These are phyloP conservation scores for Sechiopsis laciniata DNA, from an alignment of 306 rosid species.

Conservation along the genomic window DNA sequence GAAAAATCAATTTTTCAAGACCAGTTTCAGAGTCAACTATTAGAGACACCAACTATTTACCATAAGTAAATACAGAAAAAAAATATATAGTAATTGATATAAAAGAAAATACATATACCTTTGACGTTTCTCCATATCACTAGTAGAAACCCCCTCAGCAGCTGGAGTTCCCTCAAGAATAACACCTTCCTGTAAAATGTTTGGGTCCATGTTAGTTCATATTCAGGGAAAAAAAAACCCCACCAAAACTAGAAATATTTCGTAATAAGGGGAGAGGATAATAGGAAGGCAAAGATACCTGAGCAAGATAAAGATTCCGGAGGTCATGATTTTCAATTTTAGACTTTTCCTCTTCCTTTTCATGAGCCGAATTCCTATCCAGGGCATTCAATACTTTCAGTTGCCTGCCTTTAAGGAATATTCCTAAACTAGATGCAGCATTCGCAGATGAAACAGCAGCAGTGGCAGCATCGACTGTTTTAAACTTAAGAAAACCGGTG, in stretches of 20 bases:
- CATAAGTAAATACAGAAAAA: neutral
- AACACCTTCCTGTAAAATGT: slow-evolving; percentile 65
- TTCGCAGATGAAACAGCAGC: slow-evolving; percentile 67
- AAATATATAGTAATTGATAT: neutral
- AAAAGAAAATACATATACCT: slow-evolving; percentile 41
- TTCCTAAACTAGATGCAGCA: slow-evolving; percentile 58
- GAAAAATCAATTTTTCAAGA: neutral
- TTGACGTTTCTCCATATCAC: slow-evolving; percentile 76
- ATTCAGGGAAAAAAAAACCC: neutral
- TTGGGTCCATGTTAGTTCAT: neutral
- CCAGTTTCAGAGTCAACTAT: neutral
- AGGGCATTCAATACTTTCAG: slow-evolving; percentile 72
- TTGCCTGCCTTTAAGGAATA: slow-evolving; percentile 72
- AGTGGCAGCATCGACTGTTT: slow-evolving; percentile 58
- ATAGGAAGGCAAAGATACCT: slow-evolving; percentile 38
- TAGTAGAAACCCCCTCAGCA: slow-evolving; percentile 84
- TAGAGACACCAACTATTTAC: neutral
- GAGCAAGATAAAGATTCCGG: slow-evolving; percentile 77
- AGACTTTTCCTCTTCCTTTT: slow-evolving; percentile 63
- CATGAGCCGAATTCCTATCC: slow-evolving; percentile 87
- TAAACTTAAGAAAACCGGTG: slow-evolving; percentile 88
- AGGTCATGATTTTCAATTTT: slow-evolving; percentile 67
- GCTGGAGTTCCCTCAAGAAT: slow-evolving; percentile 86
- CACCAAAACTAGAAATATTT: slow-evolving; percentile 23
- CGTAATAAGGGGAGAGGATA: neutral